A percentile compares a stretch with the other conserved stretches of the same genome.
Conservation (phyloP, 164 flowering plant species). For the Magnolia changhungtana region DNA sequence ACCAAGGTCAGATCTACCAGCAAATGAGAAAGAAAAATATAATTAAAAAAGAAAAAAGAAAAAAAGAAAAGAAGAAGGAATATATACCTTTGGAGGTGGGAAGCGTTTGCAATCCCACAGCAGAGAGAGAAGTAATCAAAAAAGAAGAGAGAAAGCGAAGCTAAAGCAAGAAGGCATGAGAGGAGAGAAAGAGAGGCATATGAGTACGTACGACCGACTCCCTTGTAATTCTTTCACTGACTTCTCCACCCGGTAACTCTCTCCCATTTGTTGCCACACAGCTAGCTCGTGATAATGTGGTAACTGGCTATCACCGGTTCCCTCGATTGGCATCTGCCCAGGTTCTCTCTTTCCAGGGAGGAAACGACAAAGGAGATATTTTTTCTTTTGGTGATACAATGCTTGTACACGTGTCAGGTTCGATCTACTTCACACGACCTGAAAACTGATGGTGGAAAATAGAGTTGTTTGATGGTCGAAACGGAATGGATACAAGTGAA, state of each 20-base stretch:
- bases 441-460: too few species aligned
- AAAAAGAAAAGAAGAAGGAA: background rate
- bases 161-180: background rate
- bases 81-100: background rate
- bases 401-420: background rate
- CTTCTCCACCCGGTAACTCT: constrained; percentile 13
- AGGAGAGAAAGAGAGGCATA: background rate
- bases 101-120: background rate
- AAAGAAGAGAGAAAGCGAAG: background rate
- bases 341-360: background rate
- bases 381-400: background rate
- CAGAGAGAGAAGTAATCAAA: background rate
- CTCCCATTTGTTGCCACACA: constrained; percentile 10
- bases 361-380: constrained; percentile 2
- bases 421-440: too few species aligned
- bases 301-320: constrained; percentile 17
- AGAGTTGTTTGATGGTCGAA: too few species aligned
- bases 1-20: background rate
- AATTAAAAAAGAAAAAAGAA: background rate
- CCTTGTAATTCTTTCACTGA: background rate
- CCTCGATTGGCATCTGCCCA: background rate
- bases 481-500: too few species aligned
- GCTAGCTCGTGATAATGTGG: constrained; percentile 5
- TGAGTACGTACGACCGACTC: constrained; percentile 1
- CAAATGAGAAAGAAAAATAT: background rate